phyloP scores from a whole-genome alignment of 2,329 filamentous ascomycete species.

The Rhexocercosporidium sp. region DNA sequence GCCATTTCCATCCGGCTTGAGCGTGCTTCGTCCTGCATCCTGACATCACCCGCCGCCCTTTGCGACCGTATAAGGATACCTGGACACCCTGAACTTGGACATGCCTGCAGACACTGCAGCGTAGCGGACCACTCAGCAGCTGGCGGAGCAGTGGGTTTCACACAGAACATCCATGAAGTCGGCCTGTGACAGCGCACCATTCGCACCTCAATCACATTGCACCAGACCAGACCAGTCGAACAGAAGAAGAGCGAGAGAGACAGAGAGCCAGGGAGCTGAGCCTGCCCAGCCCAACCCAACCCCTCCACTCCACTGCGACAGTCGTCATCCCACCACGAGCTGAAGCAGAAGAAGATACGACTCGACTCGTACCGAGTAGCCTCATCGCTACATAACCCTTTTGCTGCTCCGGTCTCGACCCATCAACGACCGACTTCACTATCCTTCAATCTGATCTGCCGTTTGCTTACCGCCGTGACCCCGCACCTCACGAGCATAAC shows the following conservation, averaged over 20 bases:
- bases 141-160: slow-evolving; percentile 22
- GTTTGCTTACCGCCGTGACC: background rate
- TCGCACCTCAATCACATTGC: slow-evolving; percentile 21
- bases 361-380: slow-evolving; percentile 19
- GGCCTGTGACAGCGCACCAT: slow-evolving; percentile 33
- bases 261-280: slow-evolving; percentile 8
- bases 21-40: slow-evolving; percentile 20
- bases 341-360: slow-evolving; percentile 9
- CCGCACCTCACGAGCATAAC: background rate
- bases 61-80: slow-evolving; percentile 15
- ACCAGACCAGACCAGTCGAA: slow-evolving; percentile 15
- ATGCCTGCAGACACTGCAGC: slow-evolving; percentile 9
- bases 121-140: slow-evolving; percentile 20
- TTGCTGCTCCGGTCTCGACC: slow-evolving; percentile 4
- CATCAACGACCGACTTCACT: background rate
- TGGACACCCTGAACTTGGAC: slow-evolving; percentile 21
- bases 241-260: background rate
- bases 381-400: slow-evolving; percentile 23
- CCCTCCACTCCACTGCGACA: slow-evolving; percentile 31
- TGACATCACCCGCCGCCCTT: slow-evolving; percentile 29
- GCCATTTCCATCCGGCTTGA: slow-evolving; percentile 13
- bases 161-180: slow-evolving; percentile 14
- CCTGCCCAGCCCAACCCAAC: slow-evolving; percentile 8
- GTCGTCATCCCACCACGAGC: slow-evolving; percentile 34
- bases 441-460: background rate